These are phyloP conservation scores for Zelonia costaricensis DNA, from an alignment of 208 protist species.

Conservation along the genomic window DNA sequence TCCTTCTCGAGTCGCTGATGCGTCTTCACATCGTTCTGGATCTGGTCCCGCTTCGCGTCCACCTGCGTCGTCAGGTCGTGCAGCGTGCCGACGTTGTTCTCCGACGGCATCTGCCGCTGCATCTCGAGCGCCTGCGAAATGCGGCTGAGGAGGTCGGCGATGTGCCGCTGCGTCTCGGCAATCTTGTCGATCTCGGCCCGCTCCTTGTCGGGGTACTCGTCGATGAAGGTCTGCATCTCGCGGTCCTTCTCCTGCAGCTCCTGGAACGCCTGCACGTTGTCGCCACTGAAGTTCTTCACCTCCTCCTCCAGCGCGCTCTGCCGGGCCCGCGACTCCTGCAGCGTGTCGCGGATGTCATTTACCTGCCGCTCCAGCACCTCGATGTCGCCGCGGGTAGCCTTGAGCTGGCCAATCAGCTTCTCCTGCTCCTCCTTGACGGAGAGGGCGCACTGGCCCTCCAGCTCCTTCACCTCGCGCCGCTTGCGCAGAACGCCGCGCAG, in stretches of 20 bases:
- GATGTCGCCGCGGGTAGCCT: constrained; percentile 74
- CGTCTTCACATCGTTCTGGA: constrained; percentile 80
- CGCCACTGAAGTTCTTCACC: constrained; percentile 85
- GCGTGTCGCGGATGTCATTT: constrained; percentile 70
- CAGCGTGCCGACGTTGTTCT: constrained; percentile 55
- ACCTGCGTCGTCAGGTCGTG: constrained; percentile 80
- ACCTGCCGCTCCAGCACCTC: constrained; percentile 87
- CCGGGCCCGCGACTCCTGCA: constrained; percentile 69
- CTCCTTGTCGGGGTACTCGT: constrained; percentile 82
- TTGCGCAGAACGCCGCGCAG: constrained; percentile 79
- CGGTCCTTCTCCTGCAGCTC: constrained; percentile 83
- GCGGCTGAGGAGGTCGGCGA: constrained; percentile 68
- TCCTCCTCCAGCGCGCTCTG: constrained; percentile 79
- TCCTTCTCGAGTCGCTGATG: constrained; percentile 89
- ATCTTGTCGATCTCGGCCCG: constrained; percentile 72
- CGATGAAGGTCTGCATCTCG: constrained; percentile 88
- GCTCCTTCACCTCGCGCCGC: constrained; percentile 63
- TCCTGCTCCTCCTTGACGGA: constrained; percentile 87
- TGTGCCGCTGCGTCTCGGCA: constrained; percentile 50
- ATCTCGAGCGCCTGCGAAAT: constrained; percentile 82
- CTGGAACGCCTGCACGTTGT: constrained; percentile 83
- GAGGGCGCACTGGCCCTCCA: constrained; percentile 76
- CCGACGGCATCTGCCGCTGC: constrained; percentile 75
- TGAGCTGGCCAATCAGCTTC: constrained; percentile 79
- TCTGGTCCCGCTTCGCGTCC: constrained; percentile 76